Percentiles rank a stretch among this genome's conserved stretches.
Evolutionary conservation across 2,329 filamentous ascomycete species (phyloP).

Genomic region (Beauveria brongniartii): DNA sequence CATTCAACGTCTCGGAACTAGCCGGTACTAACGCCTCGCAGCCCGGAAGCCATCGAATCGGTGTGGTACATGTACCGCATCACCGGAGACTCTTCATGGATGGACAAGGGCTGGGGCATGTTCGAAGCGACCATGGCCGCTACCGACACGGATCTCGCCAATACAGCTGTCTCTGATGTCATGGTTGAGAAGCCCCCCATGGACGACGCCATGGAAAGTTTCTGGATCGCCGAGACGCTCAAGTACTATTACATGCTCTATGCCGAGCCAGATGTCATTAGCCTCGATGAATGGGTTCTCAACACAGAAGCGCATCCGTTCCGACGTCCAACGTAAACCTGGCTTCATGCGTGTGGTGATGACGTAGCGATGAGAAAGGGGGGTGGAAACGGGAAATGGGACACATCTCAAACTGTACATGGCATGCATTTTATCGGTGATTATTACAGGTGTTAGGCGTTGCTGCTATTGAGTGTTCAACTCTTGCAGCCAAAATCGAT

Average conservation of each 20-base stretch:
- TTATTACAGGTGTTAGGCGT: neutral
- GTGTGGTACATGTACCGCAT: slow-evolving; percentile 89
- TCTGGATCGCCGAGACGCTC: slow-evolving; percentile 84
- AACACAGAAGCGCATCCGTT: slow-evolving; percentile 58
- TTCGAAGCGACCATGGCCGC: slow-evolving; percentile 62
- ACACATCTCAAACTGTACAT: neutral
- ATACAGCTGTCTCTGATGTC: slow-evolving; percentile 64
- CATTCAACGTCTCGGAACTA: neutral
- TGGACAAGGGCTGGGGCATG: slow-evolving; percentile 82
- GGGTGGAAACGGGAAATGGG: no score
- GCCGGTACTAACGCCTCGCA: slow-evolving; percentile 22
- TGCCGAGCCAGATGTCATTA: slow-evolving; percentile 55
- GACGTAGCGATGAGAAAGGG: neutral
- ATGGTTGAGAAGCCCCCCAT: slow-evolving; percentile 32
- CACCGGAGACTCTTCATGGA: slow-evolving; percentile 66
- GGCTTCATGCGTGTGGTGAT: no score
- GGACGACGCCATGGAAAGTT: slow-evolving; percentile 70
- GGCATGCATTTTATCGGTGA: neutral
- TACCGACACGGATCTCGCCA: slow-evolving; percentile 58
- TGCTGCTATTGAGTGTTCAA: neutral
- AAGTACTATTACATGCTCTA: slow-evolving; percentile 90
- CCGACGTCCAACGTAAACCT: slow-evolving; percentile 30
- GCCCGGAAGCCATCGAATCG: slow-evolving; percentile 80
- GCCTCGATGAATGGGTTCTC: slow-evolving; percentile 60
- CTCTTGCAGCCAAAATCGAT: neutral